phyloP scores from a whole-genome alignment of 1,139 yeast species.

The Candida gigantensis region DNA sequence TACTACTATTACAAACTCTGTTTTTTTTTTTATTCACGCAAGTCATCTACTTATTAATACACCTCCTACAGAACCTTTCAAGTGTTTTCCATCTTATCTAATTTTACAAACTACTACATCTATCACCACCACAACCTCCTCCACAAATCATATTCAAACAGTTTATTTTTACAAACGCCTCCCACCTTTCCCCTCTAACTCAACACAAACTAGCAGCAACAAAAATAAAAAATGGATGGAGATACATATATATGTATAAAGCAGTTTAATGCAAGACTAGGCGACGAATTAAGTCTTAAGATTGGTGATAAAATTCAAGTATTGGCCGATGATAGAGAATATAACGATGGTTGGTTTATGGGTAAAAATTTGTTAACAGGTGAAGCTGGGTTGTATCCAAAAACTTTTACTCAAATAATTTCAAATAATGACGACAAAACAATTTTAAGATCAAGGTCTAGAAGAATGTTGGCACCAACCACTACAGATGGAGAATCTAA shows the following conservation, averaged over 20 bases:
- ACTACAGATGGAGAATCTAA: conserved; percentile 4
- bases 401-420: conserved; percentile 67
- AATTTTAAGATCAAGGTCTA: conserved; percentile 58
- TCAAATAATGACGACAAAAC: conserved; percentile 21
- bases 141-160: too few relatives aligned
- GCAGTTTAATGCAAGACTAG: conserved; percentile 82
- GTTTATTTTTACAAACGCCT: too few relatives aligned
- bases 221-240: conserved; percentile 7
- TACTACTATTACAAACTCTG: too few relatives aligned
- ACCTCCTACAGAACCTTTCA: too few relatives aligned
- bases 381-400: conserved; percentile 86
- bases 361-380: conserved; percentile 75
- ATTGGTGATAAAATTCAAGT: conserved; percentile 89
- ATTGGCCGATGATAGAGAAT: conserved; percentile 88
- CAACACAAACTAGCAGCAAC: too few relatives aligned
- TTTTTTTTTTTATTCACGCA: too few relatives aligned
- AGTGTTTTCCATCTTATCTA: too few relatives aligned
- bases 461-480: conserved; percentile 42
- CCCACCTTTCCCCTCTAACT: too few relatives aligned
- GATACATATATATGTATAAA: conserved; percentile 62
- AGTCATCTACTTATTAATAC: too few relatives aligned
- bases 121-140: too few relatives aligned
- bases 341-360: conserved; percentile 97
- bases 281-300: conserved; percentile 79
- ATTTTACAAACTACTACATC: too few relatives aligned